Conservation (phyloP, 1,284 basidiomycete species). For the Earliella scabrosa region DNA sequence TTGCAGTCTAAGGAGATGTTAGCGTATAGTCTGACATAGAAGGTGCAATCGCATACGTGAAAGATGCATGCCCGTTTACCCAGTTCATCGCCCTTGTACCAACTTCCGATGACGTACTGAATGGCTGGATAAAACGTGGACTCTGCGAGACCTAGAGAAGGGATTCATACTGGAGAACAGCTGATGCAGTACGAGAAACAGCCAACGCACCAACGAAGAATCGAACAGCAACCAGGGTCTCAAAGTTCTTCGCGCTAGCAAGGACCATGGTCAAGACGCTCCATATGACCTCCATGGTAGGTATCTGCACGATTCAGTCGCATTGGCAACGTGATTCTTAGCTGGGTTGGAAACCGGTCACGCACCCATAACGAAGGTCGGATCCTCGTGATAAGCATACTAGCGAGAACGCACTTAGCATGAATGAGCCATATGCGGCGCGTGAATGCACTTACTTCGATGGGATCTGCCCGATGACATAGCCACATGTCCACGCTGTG, state of each 20-base stretch:
- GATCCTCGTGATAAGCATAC: constrained; percentile 42
- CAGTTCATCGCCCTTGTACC: constrained; percentile 46
- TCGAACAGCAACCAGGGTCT: constrained; percentile 36
- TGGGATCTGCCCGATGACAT: constrained; percentile 46
- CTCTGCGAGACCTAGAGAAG: constrained; percentile 42
- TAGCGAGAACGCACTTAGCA: constrained; percentile 13
- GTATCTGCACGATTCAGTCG: too few species aligned
- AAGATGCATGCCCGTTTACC: constrained; percentile 47
- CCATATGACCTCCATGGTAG: constrained; percentile 45
- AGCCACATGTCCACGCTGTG: constrained; percentile 48
- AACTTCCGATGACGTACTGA: constrained; percentile 47
- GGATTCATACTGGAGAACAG: too few species aligned
- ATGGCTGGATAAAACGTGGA: constrained; percentile 47
- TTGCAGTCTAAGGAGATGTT: constrained; percentile 42
- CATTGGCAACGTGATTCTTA: too few species aligned
- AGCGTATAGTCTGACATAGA: too few species aligned
- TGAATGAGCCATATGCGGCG: neutral
- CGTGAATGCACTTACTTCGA: constrained; percentile 45
- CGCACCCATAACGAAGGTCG: constrained; percentile 47
- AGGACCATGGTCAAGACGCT: constrained; percentile 43
- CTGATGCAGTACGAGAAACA: too few species aligned
- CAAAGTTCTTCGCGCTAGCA: constrained; percentile 40
- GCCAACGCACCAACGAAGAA: constrained; percentile 45
- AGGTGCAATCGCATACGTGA: too few species aligned
- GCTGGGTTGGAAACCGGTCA: too few species aligned